A percentile compares a stretch with the other conserved stretches of the same genome.
Conservation (phyloP, 805 yeast species). For the Kluyveromyces wickerhamii region DNA sequence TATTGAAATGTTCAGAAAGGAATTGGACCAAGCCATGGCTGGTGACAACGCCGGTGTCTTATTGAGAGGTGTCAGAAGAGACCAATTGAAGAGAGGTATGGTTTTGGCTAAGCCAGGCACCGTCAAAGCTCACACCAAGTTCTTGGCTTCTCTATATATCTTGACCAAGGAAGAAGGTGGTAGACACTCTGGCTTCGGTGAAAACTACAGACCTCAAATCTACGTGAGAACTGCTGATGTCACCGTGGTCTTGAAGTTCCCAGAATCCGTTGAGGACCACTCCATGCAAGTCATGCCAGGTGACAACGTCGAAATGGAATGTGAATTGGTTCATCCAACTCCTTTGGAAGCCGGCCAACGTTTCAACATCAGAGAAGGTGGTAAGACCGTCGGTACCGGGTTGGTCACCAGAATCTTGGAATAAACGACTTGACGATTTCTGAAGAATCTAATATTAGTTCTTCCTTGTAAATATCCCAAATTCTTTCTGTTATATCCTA, state of each 20-base stretch:
- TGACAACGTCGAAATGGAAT: conserved; percentile 95
- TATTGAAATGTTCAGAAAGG: conserved; percentile 99
- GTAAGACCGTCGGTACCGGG: conserved; percentile 98
- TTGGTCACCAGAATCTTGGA: conserved; percentile 86
- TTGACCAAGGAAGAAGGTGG: conserved; percentile 98
- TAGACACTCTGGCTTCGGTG: conserved; percentile 95
- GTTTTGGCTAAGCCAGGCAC: conserved; percentile 89
- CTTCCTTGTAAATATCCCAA: too few species aligned
- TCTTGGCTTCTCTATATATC: conserved; percentile 88
- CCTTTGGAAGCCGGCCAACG: conserved; percentile 96
- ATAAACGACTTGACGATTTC: conserved; percentile 20
- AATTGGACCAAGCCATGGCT: conserved; percentile 93
- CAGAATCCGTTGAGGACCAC: conserved; percentile 72
- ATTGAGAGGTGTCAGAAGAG: conserved; percentile 97
- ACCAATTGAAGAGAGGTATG: conserved; percentile 96
- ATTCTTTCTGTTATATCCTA: too few species aligned
- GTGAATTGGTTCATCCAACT: conserved; percentile 82
- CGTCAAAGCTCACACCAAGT: conserved; percentile 86
- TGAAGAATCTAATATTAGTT: too few species aligned
- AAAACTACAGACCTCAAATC: conserved; percentile 97
- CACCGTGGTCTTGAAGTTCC: conserved; percentile 84
- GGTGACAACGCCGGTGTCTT: conserved; percentile 99
- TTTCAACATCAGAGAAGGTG: conserved; percentile 99
- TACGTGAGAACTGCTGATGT: conserved; percentile 95
- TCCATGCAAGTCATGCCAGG: conserved; percentile 94